phyloP scores from a whole-genome alignment of 2,329 filamentous ascomycete species.

The Arthrobotrys musiformis region DNA sequence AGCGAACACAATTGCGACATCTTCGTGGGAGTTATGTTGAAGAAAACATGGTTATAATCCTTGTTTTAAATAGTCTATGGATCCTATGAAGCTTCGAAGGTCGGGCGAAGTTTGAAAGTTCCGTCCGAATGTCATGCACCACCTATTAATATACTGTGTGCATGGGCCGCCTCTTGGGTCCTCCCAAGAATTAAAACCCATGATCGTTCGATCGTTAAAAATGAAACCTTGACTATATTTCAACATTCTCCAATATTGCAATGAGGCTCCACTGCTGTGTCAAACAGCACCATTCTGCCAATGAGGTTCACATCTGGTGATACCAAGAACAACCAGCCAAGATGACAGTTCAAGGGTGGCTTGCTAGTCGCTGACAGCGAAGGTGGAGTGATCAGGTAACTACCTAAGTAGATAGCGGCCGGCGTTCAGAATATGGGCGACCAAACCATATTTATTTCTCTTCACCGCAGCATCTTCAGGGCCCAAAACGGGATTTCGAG shows the following conservation, averaged over 20 bases:
- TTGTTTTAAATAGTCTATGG: background rate
- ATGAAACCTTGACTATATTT: background rate
- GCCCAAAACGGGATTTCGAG: no score
- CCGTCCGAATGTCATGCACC: no score
- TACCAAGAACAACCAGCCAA: background rate
- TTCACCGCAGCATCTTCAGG: no score
- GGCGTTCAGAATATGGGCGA: background rate
- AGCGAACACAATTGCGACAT: constrained; percentile 22
- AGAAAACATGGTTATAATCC: background rate
- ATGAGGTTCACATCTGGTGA: background rate
- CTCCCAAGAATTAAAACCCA: background rate
- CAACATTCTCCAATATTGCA: background rate
- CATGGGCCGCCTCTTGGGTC: background rate
- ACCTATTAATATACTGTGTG: background rate
- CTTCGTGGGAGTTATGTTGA: background rate
- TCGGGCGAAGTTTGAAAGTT: background rate
- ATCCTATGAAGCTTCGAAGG: background rate
- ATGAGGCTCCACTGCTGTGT: background rate
- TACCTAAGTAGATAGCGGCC: background rate
- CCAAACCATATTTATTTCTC: no score
- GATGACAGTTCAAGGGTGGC: background rate
- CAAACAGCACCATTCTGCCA: background rate
- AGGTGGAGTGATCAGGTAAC: background rate
- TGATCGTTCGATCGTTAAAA: background rate
- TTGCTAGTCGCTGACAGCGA: background rate